Base-by-base conservation (phyloP, 1,139 yeast genomes). In the Torulaspora globosa region DNA sequence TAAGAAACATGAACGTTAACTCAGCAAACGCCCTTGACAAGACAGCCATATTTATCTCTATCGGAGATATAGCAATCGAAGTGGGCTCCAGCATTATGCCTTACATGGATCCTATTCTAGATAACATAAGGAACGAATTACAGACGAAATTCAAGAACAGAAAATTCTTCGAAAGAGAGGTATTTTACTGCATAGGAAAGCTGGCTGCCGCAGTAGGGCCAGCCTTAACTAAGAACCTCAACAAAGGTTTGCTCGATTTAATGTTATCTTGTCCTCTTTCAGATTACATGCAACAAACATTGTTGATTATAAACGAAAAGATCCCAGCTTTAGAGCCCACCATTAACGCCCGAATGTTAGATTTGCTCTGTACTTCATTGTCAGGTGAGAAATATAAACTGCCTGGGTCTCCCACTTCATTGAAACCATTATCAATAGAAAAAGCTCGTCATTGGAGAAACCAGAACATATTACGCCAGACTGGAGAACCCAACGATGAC, bases 191-290 rank as follows among this genome's bases (percentile, higher is more conserved):
- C 63, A 76, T 92, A 41, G 88, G 95, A 0, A 85, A 87, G 68
- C 70, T 92, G 40, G 90, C 96, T 0, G 76, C 78, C 19, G 95
- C 97, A 0, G 89, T 90, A 10, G 97, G 97, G 0, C 95, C 96
- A n/a, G 95, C 96, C 1, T 72, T 92, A 44, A 85, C 97, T 0
- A 90, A 90, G 61, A 92, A 88, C 61, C 71, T 92, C 51, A 92
- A 89, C 54, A 75, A 84, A 52, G 95, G 88, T 58, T 77, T 90
- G 19, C 70, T 92, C 48, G 94, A 84, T 54, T 74, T 85, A 71
- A 77, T 90, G 69, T 76, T 92, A 58, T 78, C 84, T 45, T 88
- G 96, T 53, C 87, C 96, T 0, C 73, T 92, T 41, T 84, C 92
- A 16, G 83, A 78, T 50, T 82, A 85, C 52, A 79, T 90, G 79